A percentile compares a stretch with the other conserved stretches of the same genome.
phyloP scores from a whole-genome alignment of 441 rosid genomes.

The Pelargonium fulgidum region DNA sequence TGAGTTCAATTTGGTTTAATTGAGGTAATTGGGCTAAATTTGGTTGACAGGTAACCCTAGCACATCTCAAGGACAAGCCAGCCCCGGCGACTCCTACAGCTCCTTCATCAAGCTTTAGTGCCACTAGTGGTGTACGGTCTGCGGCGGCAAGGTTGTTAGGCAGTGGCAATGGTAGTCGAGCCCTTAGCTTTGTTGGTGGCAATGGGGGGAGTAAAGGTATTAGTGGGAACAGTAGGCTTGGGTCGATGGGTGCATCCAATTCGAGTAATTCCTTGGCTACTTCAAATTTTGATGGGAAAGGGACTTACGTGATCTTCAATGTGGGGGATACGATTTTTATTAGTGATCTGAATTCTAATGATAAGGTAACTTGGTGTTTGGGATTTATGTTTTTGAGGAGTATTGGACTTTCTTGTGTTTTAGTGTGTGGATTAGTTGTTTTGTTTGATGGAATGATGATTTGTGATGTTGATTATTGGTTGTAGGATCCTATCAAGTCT shows the following conservation, averaged over 20 bases:
- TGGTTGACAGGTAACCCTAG: constrained; percentile 67
- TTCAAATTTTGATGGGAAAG: constrained; percentile 91
- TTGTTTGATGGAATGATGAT: background rate
- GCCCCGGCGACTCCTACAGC: constrained; percentile 78
- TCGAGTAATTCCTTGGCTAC: constrained; percentile 51
- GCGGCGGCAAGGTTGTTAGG: constrained; percentile 90
- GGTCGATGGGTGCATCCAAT: constrained; percentile 65
- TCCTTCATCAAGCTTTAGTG: constrained; percentile 56
- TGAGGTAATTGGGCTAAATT: background rate
- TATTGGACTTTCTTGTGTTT: constrained; percentile 17
- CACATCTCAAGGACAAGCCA: constrained; percentile 85
- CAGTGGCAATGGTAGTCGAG: constrained; percentile 76
- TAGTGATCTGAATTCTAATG: constrained; percentile 96
- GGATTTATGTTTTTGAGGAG: constrained; percentile 14
- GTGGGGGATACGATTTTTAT: constrained; percentile 86
- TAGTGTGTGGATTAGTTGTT: background rate
- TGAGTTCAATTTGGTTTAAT: too few species aligned
- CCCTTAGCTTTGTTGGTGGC: constrained; percentile 85
- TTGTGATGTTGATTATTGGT: constrained; percentile 23
- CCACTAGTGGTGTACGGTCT: constrained; percentile 83
- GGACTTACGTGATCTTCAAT: constrained; percentile 90
- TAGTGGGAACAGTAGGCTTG: constrained; percentile 63
- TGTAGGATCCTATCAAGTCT: constrained; percentile 93
- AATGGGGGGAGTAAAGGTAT: constrained; percentile 74
- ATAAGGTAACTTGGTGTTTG: constrained; percentile 54